Base-by-base conservation (phyloP, 805 yeast species). In the Wickerhamiella dianesei region DNA sequence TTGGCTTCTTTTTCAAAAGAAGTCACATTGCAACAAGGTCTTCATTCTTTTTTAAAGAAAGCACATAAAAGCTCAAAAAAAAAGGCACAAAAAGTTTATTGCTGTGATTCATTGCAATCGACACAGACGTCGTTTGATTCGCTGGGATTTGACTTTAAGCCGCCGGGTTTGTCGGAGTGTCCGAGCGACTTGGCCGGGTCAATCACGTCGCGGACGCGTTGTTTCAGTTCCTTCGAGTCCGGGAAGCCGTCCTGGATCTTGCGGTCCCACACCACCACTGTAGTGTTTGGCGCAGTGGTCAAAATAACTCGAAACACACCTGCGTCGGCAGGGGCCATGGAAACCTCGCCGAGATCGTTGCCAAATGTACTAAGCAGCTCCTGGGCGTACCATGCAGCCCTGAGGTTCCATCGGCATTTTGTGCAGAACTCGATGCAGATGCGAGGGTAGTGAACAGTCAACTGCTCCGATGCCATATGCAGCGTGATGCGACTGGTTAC, bases 311-410 rank as follows among this genome's bases (percentile, higher is more conserved):
- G 68, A 59, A 86, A 86, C 4, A 76, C 75, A 9, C 77, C 94
- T 57, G 47, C 64, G 58, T 52, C 62, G 45, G 45, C 70, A 59
- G 57, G 85, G 71, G 41, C 64, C 62, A 73, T 58, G 0, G 77
- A 64, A 2, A 79, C 73, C 47, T 79, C 81, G 14, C 77, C 78
- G 5, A 77, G 56, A 19, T 68, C 66, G 3, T 64, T 61, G 3
- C 78, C 79, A 61, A 85, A 87, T 0, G 96, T 87, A 57, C 82
- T 85, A n/a, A 86, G 64, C 1, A 87, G 66, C 62, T 86, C 96
- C 59, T 83, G 95, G 29, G 77, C 67, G 55, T 84, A 84, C 95
- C 95, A 87, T 0, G 84, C 73, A 1, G 95, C 94, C 12, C 96
- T 67, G 42, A 84, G 72, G 56, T 82, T 82, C 96, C 96, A 86